A percentile compares a stretch with the other conserved stretches of the same genome.
Conservation (phyloP, 148 eudicot species). For the Fagopyrum esculentum region DNA sequence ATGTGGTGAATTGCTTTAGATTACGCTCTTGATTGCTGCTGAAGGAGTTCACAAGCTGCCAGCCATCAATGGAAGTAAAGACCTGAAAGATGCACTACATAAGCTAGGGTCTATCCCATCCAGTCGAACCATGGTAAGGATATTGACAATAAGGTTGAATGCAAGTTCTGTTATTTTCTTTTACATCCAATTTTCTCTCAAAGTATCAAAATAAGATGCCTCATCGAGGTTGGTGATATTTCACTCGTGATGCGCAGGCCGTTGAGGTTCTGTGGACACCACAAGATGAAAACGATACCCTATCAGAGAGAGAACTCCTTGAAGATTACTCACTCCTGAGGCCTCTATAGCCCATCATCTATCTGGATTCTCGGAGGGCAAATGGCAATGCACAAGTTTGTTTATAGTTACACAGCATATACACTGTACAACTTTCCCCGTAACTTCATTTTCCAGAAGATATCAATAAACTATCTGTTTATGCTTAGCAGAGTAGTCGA, state of each 20-base stretch:
- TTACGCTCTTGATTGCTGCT: slow-evolving; percentile 88
- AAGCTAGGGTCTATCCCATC: slow-evolving; percentile 76
- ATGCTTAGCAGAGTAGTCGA: too few species aligned
- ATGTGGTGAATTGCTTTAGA: slow-evolving; percentile 26
- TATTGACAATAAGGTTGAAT: too few species aligned
- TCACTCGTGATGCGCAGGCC: neutral
- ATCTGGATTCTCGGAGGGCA: too few species aligned
- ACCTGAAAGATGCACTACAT: slow-evolving; percentile 76
- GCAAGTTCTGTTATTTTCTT: too few species aligned
- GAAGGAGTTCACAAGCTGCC: slow-evolving; percentile 81
- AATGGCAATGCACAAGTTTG: too few species aligned
- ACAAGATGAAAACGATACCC: slow-evolving; percentile 16
- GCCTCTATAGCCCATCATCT: slow-evolving; percentile 14
- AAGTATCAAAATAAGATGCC: too few species aligned
- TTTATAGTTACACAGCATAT: too few species aligned
- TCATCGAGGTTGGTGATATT: neutral
- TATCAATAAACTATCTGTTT: too few species aligned
- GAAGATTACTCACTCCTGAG: slow-evolving; percentile 20
- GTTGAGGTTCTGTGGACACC: slow-evolving; percentile 24
- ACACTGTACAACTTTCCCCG: too few species aligned
- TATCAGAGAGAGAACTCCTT: slow-evolving; percentile 21
- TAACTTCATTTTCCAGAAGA: too few species aligned
- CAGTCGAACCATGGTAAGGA: slow-evolving; percentile 58
- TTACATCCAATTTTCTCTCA: too few species aligned
- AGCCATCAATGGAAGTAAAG: slow-evolving; percentile 53